Evolutionary conservation across 1,139 yeast species (phyloP), one percentile per base, ranked within the genome.

Genomic region (Pichia kudriavzevii): DNA sequence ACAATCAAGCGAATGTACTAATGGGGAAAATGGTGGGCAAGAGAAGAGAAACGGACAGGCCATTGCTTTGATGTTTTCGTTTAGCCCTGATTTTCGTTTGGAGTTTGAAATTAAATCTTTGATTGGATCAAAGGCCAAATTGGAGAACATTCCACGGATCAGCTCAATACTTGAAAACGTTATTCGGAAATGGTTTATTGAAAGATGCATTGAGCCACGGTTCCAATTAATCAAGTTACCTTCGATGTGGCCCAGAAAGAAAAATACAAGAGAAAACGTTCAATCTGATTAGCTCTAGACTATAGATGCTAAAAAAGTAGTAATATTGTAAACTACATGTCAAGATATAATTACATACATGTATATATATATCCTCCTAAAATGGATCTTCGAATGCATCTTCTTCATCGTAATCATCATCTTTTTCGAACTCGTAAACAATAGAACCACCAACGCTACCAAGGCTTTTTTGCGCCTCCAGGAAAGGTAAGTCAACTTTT

Each of bases 351-450:
- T 15, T 26, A 13, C 7, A 23, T 15, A n/a, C 14, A 32, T 12
- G 11, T 11, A 22, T 15, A 6, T 7, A 27, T 17, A 27, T 22
- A 15, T 31, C n/a, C n/a, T n/a, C n/a, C n/a, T 28, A 42, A 21
- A 44, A 88, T 4, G 97, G 97, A 53, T 91, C 97, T 54, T 91
- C 98, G 50, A 79, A 88, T 0, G 97, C 96, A 57, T 91, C 98
- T 47, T 91, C 97, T 57, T 91, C 97, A 53, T 91, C 97, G 48
- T 87, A 88, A 55, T 88, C 97, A 55, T 88, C 80, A 46, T 75
- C 80, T 49, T 73, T 73, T 34, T 60, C 64, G 38, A 77, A 88
- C 53, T 88, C 93, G 53, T 88, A 91, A 10, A 91, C 94, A 49
- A 91, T 88, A 1, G 98, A 97, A 26, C 95, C 94, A 31, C 57